These are phyloP conservation scores for Termitomyces sp. DNA, from an alignment of 768 basidiomycete species.

Conservation along the genomic window DNA sequence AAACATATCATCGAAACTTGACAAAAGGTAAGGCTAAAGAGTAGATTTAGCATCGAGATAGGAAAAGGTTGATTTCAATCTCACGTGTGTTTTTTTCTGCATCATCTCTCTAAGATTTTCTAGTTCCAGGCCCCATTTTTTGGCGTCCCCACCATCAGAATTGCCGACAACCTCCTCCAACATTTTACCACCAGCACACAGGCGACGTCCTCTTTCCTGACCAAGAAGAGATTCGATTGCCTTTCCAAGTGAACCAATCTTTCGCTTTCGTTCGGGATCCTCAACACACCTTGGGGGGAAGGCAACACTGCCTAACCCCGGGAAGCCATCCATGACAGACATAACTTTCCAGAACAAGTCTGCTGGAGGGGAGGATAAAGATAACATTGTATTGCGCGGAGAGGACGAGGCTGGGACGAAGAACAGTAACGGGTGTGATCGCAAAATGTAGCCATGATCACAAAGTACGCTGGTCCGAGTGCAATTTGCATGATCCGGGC, in stretches of 20 bases:
- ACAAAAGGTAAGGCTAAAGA: slow-evolving; percentile 49
- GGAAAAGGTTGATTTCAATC: slow-evolving; percentile 17
- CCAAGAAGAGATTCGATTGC: slow-evolving; percentile 63
- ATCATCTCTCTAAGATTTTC: slow-evolving; percentile 52
- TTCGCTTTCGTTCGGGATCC: slow-evolving; percentile 70
- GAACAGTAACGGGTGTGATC: slow-evolving; percentile 56
- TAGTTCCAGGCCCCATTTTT: slow-evolving; percentile 71
- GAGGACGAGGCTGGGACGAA: slow-evolving; percentile 39
- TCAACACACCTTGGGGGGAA: slow-evolving; percentile 74
- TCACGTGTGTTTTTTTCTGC: slow-evolving; percentile 54
- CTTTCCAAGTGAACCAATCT: slow-evolving; percentile 74
- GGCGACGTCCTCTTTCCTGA: slow-evolving; percentile 56
- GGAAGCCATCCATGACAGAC: slow-evolving; percentile 62
- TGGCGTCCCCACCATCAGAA: slow-evolving; percentile 65
- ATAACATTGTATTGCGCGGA: slow-evolving; percentile 32
- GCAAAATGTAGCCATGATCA: slow-evolving; percentile 63
- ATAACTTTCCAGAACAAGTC: slow-evolving; percentile 45
- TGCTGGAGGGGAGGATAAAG: slow-evolving; percentile 35
- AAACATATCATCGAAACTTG: slow-evolving; percentile 68
- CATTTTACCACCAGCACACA: slow-evolving; percentile 54
- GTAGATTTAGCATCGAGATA: slow-evolving; percentile 3
- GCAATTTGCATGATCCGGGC: slow-evolving; percentile 68
- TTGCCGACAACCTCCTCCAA: slow-evolving; percentile 30
- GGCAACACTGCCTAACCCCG: slow-evolving; percentile 72
- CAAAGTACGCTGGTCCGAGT: slow-evolving; percentile 55